Evolutionary conservation across 2,329 filamentous ascomycete genomes (phyloP).

Genomic region (Diaporthe sp.): DNA sequence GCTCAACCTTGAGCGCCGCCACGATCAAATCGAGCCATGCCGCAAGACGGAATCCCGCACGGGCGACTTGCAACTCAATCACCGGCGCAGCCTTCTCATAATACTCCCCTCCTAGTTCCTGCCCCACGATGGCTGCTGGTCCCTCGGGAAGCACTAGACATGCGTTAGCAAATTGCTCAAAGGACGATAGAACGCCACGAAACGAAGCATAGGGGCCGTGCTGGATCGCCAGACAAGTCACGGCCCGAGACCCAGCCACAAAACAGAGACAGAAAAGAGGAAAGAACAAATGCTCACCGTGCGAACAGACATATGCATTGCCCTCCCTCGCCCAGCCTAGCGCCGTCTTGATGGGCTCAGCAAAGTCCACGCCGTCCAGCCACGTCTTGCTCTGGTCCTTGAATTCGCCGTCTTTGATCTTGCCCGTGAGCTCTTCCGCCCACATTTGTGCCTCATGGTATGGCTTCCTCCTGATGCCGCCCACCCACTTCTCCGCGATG

Average conservation of each 20-base stretch:
- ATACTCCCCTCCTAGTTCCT: constrained; percentile 74
- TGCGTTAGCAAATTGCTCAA: constrained; percentile 40
- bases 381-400: constrained; percentile 62
- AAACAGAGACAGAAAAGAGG: neutral
- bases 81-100: constrained; percentile 73
- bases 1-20: constrained; percentile 46
- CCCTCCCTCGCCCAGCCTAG: constrained; percentile 74
- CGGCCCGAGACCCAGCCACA: neutral
- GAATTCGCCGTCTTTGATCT: constrained; percentile 70
- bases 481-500: constrained; percentile 75
- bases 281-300: constrained; percentile 59
- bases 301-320: constrained; percentile 72
- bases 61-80: constrained; percentile 75
- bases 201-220: neutral
- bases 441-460: constrained; percentile 66
- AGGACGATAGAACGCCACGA: neutral
- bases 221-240: neutral
- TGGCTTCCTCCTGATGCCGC: constrained; percentile 64
- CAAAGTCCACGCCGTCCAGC: constrained; percentile 68
- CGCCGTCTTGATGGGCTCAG: constrained; percentile 66
- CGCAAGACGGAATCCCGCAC: constrained; percentile 76
- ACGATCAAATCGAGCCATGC: constrained; percentile 75
- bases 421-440: constrained; percentile 66
- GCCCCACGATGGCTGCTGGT: constrained; percentile 65
- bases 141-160: constrained; percentile 71